Base-by-base conservation (phyloP, 2,329 filamentous ascomycete species). In the Aspergillus hortae region DNA sequence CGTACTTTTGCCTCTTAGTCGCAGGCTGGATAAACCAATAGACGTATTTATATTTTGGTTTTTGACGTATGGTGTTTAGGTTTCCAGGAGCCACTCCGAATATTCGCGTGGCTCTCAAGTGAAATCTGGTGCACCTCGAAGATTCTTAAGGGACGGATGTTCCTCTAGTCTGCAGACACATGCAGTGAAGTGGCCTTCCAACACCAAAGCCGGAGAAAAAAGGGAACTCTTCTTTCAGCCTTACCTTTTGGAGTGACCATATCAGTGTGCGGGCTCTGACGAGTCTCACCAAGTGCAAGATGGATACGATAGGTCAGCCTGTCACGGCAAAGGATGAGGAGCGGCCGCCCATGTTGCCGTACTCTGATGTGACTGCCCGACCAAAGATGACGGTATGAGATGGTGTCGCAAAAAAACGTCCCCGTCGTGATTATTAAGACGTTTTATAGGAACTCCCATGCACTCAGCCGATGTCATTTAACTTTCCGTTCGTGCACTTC, bases 401-500 rank as follows among this genome's bases (percentile, higher is more conserved):
- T 35, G 44, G n/a, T 5, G 3, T 12, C 38, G 40, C 27, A 49
- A 44, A 15, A 15, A 36, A 9, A 27, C 11, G 35, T 42, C 41
- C 17, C 33, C 33, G 43, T 43, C 53, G 42, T 42, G 44, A 51
- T 49, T 55, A 44, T 55, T 55, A 14, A 46, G 38, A 58, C 42
- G 27, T 17, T 32, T 21, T 46, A 53, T 47, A 66, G 61, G 43
- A 62, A 2, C 52, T 56, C 27, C 49, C 56, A 47, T 53, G 59
- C 33, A 56, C 60, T 11, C 58, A 57, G 48, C 42, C 58, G 14
- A 47, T 51, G 17, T 53, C 54, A 36, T 48, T 61, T 10, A 57
- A 61, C 17, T 57, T 67, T 10, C 62, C 66, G 21, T 68, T 68
- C 32, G 60, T 64, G 5, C 69, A 72, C 47, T 72, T 66, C 44